Evolutionary conservation across 345 rosid genomes (phyloP).

Genomic region (Corchorus capsularis): DNA sequence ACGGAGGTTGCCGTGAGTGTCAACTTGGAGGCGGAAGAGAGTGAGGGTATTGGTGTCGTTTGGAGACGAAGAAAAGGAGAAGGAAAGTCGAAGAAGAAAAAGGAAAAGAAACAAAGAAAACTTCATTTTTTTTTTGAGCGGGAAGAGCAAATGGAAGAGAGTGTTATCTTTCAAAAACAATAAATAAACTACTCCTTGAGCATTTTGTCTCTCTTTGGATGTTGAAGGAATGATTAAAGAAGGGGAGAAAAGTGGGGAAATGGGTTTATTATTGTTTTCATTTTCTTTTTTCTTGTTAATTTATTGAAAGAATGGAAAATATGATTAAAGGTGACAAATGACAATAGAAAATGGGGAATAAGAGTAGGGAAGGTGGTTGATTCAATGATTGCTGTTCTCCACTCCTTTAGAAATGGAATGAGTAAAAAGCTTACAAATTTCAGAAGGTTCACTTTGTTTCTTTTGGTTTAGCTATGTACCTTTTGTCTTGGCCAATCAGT

Average conservation of each 20-base stretch:
- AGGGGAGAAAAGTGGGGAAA: not conserved
- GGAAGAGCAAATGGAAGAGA: constrained; percentile 41
- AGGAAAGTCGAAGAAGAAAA: constrained; percentile 19
- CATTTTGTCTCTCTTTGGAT: not conserved
- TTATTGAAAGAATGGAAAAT: not conserved
- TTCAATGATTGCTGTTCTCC: constrained; percentile 81
- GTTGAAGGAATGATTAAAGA: constrained; percentile 33
- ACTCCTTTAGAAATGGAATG: constrained; percentile 31
- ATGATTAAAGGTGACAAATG: constrained; percentile 40
- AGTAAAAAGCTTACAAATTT: constrained; percentile 2
- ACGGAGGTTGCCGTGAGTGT: constrained; percentile 78
- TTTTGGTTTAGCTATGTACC: not conserved
- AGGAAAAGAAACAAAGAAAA: not conserved
- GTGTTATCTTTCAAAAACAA: not conserved
- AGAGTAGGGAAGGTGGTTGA: constrained; percentile 35
- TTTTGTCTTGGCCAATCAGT: not conserved
- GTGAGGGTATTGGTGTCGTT: constrained; percentile 80
- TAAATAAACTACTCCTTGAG: not conserved
- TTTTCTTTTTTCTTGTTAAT: not conserved
- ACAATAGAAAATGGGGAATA: constrained; percentile 20
- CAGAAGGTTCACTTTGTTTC: not conserved
- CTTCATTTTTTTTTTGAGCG: constrained; percentile 31
- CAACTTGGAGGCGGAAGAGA: constrained; percentile 77
- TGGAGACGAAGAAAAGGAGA: constrained; percentile 19
- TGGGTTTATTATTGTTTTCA: not conserved